A percentile compares a stretch with the other conserved stretches of the same genome.
phyloP scores from a whole-genome alignment of 2,329 filamentous ascomycete genomes.

The Neobulgaria alba region DNA sequence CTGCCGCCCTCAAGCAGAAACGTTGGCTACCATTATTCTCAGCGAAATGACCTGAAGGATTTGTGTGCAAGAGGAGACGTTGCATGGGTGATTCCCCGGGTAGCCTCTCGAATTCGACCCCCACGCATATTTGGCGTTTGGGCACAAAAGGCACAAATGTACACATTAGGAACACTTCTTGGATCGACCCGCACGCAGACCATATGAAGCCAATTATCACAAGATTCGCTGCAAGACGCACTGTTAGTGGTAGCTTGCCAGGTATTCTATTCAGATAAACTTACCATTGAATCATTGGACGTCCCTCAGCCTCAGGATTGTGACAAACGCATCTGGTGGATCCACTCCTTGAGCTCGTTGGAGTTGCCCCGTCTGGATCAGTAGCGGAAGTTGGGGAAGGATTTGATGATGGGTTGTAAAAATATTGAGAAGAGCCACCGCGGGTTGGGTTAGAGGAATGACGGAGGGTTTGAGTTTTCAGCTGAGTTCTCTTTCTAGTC shows the following conservation, averaged over 20 bases:
- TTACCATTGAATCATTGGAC: conserved; percentile 60
- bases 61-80: conserved; percentile 36
- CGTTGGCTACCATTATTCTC: too few relatives aligned
- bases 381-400: conserved; percentile 45
- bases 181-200: conserved; percentile 51
- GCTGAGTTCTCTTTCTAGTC: conserved; percentile 20
- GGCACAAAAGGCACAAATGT: conserved; percentile 56
- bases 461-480: conserved; percentile 16
- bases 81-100: conserved; percentile 7
- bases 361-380: conserved; percentile 40
- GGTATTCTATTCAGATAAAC: conserved; percentile 18
- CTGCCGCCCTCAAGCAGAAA: too few relatives aligned
- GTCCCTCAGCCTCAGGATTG: conserved; percentile 34
- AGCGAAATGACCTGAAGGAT: conserved; percentile 37
- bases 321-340: conserved; percentile 48
- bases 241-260: conserved; percentile 10
- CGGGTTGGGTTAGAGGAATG: conserved; percentile 17
- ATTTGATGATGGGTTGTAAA: conserved; percentile 26
- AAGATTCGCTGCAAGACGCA: conserved; percentile 43
- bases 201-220: conserved; percentile 58
- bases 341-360: conserved; percentile 30
- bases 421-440: conserved; percentile 16
- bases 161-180: conserved; percentile 48
- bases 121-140: conserved; percentile 48
- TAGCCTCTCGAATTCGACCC: conserved; percentile 36